These are phyloP conservation scores for Pseudomicrostroma phylloplanum DNA, from an alignment of 1,284 basidiomycete genomes.

Conservation along the genomic window DNA sequence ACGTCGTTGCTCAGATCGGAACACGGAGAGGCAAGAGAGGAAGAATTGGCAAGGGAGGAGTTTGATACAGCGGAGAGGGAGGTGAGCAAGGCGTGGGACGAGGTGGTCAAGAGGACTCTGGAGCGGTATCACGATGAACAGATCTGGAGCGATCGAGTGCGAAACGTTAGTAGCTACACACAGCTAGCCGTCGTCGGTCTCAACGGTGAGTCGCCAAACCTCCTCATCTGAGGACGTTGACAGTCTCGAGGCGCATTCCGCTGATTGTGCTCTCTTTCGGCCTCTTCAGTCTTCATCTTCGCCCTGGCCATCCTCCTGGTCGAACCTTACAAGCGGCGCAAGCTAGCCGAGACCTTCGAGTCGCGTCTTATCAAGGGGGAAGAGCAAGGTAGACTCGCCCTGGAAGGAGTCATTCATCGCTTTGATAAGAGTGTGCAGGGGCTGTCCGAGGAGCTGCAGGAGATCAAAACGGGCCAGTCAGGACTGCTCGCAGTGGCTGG, in stretches of 20 bases:
- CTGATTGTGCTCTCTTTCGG: neutral
- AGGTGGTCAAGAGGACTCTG: conserved; percentile 39
- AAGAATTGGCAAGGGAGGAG: conserved; percentile 25
- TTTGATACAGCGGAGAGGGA: conserved; percentile 31
- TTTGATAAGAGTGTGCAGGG: neutral
- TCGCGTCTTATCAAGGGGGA: conserved; percentile 34
- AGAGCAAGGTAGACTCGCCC: conserved; percentile 10
- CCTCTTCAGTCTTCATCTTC: conserved; percentile 33
- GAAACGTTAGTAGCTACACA: conserved; percentile 38
- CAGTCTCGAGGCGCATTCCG: neutral
- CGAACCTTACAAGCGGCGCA: conserved; percentile 49
- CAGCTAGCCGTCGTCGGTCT: conserved; percentile 35
- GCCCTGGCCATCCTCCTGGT: conserved; percentile 43
- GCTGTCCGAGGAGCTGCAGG: neutral
- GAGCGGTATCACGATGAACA: conserved; percentile 47
- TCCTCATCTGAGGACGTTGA: neutral
- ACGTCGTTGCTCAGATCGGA: conserved; percentile 41
- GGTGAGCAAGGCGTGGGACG: conserved; percentile 37
- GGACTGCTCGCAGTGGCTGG: too few relatives aligned
- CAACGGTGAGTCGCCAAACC: conserved; percentile 26
- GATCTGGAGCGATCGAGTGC: conserved; percentile 44
- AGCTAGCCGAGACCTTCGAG: conserved; percentile 46
- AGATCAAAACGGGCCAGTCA: neutral
- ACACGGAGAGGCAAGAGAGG: conserved; percentile 28
- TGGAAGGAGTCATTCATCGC: conserved; percentile 1